phyloP scores from a whole-genome alignment of 306 rosid species.

The Pyrus communis region DNA sequence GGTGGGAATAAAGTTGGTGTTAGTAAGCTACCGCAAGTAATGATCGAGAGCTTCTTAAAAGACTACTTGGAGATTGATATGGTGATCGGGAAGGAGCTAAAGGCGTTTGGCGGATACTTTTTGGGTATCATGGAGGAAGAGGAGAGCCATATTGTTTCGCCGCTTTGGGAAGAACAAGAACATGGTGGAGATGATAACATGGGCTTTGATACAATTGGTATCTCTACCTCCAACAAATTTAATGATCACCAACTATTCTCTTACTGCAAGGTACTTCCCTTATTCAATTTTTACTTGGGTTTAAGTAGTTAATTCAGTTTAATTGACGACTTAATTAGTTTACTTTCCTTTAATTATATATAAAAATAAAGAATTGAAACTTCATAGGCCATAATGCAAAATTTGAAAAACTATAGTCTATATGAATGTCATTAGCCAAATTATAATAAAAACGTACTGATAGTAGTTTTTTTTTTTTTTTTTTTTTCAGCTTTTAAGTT shows the following conservation, averaged over 20 bases:
- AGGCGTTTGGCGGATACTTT: conserved; percentile 58
- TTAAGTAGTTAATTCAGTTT: too few relatives aligned
- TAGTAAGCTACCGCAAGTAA: conserved; percentile 47
- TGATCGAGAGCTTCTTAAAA: conserved; percentile 69
- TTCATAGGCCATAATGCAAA: too few relatives aligned
- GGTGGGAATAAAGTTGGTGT: conserved; percentile 56
- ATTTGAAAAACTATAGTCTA: too few relatives aligned
- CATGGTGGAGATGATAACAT: conserved; percentile 20
- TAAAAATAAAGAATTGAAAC: too few relatives aligned
- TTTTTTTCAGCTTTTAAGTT: too few relatives aligned
- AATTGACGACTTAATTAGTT: too few relatives aligned
- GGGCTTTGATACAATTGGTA: conserved; percentile 37
- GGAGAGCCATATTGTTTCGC: not conserved
- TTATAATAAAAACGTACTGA: too few relatives aligned
- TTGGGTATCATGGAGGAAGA: conserved; percentile 60
- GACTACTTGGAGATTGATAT: conserved; percentile 70
- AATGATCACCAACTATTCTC: conserved; percentile 31
- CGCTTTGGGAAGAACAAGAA: conserved; percentile 22
- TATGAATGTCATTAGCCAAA: too few relatives aligned
- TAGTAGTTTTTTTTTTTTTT: too few relatives aligned
- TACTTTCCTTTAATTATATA: too few relatives aligned
- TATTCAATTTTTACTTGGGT: not conserved
- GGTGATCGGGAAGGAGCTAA: conserved; percentile 56
- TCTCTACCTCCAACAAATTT: conserved; percentile 25
- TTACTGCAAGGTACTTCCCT: conserved; percentile 35